phyloP scores from a whole-genome alignment of 805 yeast species.

The Candida easanensis region DNA sequence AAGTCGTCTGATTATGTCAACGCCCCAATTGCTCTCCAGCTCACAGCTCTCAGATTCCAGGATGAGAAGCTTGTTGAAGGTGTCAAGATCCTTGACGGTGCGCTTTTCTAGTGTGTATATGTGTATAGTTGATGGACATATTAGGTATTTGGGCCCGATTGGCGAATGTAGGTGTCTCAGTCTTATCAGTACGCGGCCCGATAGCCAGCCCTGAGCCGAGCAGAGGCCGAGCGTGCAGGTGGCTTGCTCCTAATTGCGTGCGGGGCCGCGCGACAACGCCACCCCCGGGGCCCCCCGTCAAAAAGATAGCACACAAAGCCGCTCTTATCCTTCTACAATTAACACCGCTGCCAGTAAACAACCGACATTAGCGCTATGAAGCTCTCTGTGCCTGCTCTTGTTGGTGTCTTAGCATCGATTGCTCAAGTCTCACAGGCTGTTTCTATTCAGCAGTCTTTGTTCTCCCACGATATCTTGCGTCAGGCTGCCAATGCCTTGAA shows the following conservation, averaged over 20 bases:
- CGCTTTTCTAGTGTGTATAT: constrained; percentile 19
- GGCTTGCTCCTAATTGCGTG: background rate
- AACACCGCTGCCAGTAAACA: background rate
- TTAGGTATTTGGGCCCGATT: too few relatives aligned
- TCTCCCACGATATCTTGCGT: constrained; percentile 35
- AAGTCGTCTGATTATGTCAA: constrained; percentile 29
- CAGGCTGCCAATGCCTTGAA: constrained; percentile 51
- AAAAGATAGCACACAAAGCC: background rate
- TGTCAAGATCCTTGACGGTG: constrained; percentile 37
- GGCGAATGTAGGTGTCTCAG: too few relatives aligned
- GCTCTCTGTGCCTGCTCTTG: constrained; percentile 27
- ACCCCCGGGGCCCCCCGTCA: background rate
- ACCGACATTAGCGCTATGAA: constrained; percentile 8
- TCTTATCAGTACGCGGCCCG: too few relatives aligned
- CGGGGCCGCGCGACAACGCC: background rate
- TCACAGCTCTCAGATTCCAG: constrained; percentile 46
- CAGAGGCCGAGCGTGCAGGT: background rate
- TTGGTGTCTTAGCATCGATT: constrained; percentile 16
- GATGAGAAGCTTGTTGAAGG: constrained; percentile 51
- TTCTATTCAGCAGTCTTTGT: constrained; percentile 33
- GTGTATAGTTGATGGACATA: background rate
- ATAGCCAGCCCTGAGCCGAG: too few relatives aligned
- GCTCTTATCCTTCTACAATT: background rate
- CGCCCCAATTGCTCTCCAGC: constrained; percentile 52
- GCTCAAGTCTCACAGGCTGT: constrained; percentile 25